Evolutionary conservation across 257 asterid genomes (phyloP).

Genomic region (Solanum corneliomulleri): DNA sequence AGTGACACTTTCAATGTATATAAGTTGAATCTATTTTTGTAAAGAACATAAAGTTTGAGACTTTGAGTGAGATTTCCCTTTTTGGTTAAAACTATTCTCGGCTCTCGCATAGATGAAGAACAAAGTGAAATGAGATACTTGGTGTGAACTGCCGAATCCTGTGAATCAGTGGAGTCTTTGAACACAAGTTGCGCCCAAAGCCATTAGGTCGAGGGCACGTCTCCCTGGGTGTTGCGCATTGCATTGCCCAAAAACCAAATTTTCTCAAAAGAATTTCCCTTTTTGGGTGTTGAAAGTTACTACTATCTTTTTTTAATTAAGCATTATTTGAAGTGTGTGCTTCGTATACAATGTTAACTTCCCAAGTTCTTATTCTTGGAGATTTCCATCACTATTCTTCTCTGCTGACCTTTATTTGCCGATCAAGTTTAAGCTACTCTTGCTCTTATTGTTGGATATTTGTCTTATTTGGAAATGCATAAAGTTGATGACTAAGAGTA

Average conservation of each 20-base stretch:
- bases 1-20: background rate
- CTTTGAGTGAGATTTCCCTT: background rate
- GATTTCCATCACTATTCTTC: background rate
- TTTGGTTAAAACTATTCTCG: background rate
- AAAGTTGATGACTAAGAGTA: background rate
- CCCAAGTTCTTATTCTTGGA: background rate
- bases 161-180: background rate
- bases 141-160: background rate
- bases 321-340: background rate
- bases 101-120: slow-evolving; percentile 37
- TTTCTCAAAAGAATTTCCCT: background rate
- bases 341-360: background rate
- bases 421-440: background rate
- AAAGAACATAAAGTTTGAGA: background rate
- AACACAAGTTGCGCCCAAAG: background rate
- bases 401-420: background rate
- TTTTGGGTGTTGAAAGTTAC: background rate
- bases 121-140: slow-evolving; percentile 23
- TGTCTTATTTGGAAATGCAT: background rate
- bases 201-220: background rate
- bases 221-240: background rate
- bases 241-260: background rate
- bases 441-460: background rate
- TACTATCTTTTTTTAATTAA: background rate
- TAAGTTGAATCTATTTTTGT: background rate